These are phyloP conservation scores for Eucalyptus regnans DNA, from an alignment of 345 rosid genomes.

Conservation along the genomic window DNA sequence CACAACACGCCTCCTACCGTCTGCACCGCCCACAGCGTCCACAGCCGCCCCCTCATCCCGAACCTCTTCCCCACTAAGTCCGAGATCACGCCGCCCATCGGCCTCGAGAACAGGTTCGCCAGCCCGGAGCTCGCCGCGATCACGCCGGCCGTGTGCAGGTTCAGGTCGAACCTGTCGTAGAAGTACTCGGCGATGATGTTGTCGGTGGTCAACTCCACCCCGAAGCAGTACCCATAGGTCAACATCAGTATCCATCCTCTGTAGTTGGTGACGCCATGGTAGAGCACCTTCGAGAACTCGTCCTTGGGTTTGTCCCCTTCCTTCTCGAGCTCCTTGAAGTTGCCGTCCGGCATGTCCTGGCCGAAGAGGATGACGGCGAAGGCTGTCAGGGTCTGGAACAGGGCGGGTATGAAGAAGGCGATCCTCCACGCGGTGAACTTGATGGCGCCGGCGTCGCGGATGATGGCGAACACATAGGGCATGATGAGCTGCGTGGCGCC, in stretches of 20 bases:
- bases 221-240: slow-evolving; percentile 91
- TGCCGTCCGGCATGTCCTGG: slow-evolving; percentile 81
- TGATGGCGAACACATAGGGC: slow-evolving; percentile 58
- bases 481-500: slow-evolving; percentile 88
- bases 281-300: slow-evolving; percentile 30
- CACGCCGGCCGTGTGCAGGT: slow-evolving; percentile 74
- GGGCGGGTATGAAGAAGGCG: slow-evolving; percentile 74
- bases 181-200: slow-evolving; percentile 84
- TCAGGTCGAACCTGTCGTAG: slow-evolving; percentile 64
- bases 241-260: slow-evolving; percentile 83
- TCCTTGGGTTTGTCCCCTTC: slow-evolving; percentile 63
- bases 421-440: slow-evolving; percentile 89
- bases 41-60: slow-evolving; percentile 87
- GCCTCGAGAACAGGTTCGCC: slow-evolving; percentile 73
- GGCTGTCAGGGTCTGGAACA: slow-evolving; percentile 62
- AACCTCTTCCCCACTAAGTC: slow-evolving; percentile 46
- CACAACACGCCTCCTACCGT: slow-evolving; percentile 68
- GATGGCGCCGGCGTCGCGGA: slow-evolving; percentile 41
- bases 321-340: slow-evolving; percentile 41
- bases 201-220: slow-evolving; percentile 78
- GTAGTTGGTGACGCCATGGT: slow-evolving; percentile 46
- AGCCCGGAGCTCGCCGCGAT: slow-evolving; percentile 83
- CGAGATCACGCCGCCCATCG: slow-evolving; percentile 64
- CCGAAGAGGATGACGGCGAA: slow-evolving; percentile 60
- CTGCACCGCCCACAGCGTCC: slow-evolving; percentile 76